Base-by-base conservation (phyloP, 495 filamentous ascomycete genomes). In the Aeminium ludgeri region DNA sequence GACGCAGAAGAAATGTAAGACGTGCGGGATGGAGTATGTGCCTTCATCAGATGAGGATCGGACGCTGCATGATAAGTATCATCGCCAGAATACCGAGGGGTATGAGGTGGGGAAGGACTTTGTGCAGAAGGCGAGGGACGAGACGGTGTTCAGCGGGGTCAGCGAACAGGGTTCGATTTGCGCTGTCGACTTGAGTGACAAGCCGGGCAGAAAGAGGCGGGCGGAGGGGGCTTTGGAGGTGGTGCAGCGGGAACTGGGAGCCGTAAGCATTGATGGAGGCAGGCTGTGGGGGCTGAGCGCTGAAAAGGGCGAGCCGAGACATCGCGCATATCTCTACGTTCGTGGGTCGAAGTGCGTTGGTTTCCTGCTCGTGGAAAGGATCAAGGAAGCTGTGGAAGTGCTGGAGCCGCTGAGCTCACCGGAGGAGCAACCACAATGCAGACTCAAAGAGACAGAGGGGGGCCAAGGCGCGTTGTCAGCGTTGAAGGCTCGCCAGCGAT, bases 1-100 rank as follows among this genome's bases (percentile, higher is more conserved):
- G 33, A 56, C 70, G 29, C 64, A 69, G 36, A 71, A 69, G 44
- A 71, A 66, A n/a, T 83, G 78, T 55, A 62, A 60, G 28, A 62
- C 59, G 1, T 83, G 78, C 53, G 72, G 69, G 0, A 83, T 83
- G 78, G 73, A 77, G 43, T 83, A 82, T 53, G 65, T 78, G 30
- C 69, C 76, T 10, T 79, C 75, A 0, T 71, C 73, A 17, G 59
- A 62, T 30, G 76, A 80, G 48, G 78, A 83, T 46, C 62, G 65
- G 27, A 65, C 65, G 2, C 51, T 81, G 28, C 78, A 83, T 51
- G 72, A 68, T 50, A 76, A 73, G 40, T 81, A 74, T 48, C 80
- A 82, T 56, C 70, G 67, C 30, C 72, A 73, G 63, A 76, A 76
- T 38, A 61, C 68, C 6, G 68, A 69, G 20, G 78, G 78, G 27